Percentiles rank a stretch among this genome's conserved stretches.
Conservation (phyloP, 2,329 filamentous ascomycete genomes). For the Fusarium sp. region DNA sequence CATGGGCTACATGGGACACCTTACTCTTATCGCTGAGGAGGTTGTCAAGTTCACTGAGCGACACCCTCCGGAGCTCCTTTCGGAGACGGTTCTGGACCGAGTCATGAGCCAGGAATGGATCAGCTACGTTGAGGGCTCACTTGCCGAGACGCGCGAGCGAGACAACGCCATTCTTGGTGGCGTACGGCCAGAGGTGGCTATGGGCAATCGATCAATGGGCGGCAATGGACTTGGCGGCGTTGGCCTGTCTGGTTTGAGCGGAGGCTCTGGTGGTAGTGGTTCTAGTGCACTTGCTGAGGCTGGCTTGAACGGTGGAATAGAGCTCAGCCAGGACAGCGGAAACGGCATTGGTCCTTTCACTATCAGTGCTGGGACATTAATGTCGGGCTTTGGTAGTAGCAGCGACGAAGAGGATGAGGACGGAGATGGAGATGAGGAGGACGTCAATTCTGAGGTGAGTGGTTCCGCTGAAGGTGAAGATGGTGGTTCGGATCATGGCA, state of each 20-base stretch:
- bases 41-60: slow-evolving; percentile 98
- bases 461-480: slow-evolving; percentile 49
- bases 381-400: slow-evolving; percentile 93
- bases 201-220: slow-evolving; percentile 77
- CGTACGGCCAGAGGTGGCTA: slow-evolving; percentile 88
- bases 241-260: slow-evolving; percentile 59
- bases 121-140: slow-evolving; percentile 90
- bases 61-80: slow-evolving; percentile 88
- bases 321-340: slow-evolving; percentile 71
- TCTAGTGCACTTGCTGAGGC: slow-evolving; percentile 83
- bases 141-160: slow-evolving; percentile 92
- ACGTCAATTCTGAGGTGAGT: slow-evolving; percentile 75
- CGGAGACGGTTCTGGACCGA: slow-evolving; percentile 84
- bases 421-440: slow-evolving; percentile 84
- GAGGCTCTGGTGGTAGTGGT: slow-evolving; percentile 52
- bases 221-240: slow-evolving; percentile 60
- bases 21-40: slow-evolving; percentile 96
- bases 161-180: slow-evolving; percentile 99
- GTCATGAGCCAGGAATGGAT: slow-evolving; percentile 93
- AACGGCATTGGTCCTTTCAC: slow-evolving; percentile 79
- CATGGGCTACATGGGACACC: slow-evolving; percentile 97
- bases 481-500: slow-evolving; percentile 31
- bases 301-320: slow-evolving; percentile 80
- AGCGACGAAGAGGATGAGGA: slow-evolving; percentile 98
- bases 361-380: slow-evolving; percentile 77